Percentiles rank a stretch among this genome's conserved stretches.
Conservation (phyloP, 306 rosid species). For the Trichosanthes cucumerina region DNA sequence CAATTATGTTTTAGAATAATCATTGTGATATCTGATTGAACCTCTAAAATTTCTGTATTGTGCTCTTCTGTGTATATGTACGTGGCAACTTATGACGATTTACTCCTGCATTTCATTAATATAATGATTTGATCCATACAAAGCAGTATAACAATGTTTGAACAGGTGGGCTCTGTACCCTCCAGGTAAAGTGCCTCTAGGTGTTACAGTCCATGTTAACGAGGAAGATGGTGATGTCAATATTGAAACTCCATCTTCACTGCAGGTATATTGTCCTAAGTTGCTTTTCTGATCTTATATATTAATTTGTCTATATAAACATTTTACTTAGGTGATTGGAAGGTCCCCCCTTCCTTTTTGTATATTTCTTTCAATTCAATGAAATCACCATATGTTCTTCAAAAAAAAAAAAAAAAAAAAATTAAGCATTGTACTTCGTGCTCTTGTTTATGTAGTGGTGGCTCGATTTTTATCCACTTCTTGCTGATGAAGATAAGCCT, state of each 20-base stretch:
- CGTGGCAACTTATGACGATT: neutral
- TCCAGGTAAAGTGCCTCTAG: slow-evolving; percentile 93
- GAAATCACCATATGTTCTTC: neutral
- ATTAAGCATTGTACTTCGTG: neutral
- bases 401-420: neutral
- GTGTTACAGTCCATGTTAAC: slow-evolving; percentile 87
- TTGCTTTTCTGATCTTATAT: slow-evolving; percentile 9
- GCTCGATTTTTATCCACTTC: slow-evolving; percentile 97
- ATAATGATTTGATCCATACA: slow-evolving; percentile 16
- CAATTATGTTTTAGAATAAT: neutral
- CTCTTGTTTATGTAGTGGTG: slow-evolving; percentile 67
- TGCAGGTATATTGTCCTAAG: slow-evolving; percentile 53
- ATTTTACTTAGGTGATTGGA: neutral
- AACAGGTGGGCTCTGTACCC: slow-evolving; percentile 97
- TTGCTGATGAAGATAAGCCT: slow-evolving; percentile 95
- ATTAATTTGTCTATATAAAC: slow-evolving; percentile 5
- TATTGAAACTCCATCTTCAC: slow-evolving; percentile 73
- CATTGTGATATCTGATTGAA: neutral
- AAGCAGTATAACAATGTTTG: slow-evolving; percentile 20
- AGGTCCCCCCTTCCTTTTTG: neutral
- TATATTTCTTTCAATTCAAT: neutral
- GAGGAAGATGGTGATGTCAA: slow-evolving; percentile 94
- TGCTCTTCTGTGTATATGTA: slow-evolving; percentile 14
- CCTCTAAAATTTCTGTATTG: neutral
- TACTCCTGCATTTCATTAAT: neutral